Evolutionary conservation across 192 early-diverging fungal genomes (phyloP).

Genomic region (Chytriomyces hyalinus): DNA sequence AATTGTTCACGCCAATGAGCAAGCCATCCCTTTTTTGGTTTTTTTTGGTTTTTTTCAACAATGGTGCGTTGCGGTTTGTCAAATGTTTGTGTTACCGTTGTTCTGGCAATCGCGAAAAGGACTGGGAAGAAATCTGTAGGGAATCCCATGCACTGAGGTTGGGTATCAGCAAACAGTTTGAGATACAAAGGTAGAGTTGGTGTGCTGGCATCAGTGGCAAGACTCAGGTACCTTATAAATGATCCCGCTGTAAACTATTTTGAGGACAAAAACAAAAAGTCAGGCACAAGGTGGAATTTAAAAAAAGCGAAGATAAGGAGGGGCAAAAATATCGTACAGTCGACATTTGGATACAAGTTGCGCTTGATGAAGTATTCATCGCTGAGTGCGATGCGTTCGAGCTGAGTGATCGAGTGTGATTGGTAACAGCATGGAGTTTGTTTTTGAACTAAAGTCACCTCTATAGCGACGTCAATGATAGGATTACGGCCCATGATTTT

Average conservation of each 20-base stretch:
- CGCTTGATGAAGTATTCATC: conserved; percentile 70
- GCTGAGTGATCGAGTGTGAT: conserved; percentile 13
- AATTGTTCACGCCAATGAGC: conserved; percentile 70
- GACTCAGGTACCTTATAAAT: conserved; percentile 58
- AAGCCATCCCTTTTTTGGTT: conserved; percentile 64
- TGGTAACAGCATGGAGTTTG: neutral
- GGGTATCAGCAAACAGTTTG: neutral
- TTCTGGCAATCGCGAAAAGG: conserved; percentile 62
- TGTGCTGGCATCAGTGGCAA: neutral
- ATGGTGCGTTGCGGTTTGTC: too few species aligned
- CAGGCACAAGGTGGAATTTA: too few species aligned
- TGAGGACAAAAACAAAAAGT: too few species aligned
- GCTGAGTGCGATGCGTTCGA: conserved; percentile 61
- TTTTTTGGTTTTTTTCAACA: too few species aligned
- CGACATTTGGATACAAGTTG: conserved; percentile 70
- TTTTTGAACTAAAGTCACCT: conserved; percentile 7
- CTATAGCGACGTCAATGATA: conserved; percentile 69
- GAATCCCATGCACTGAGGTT: conserved; percentile 61
- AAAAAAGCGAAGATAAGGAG: neutral
- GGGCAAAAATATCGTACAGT: conserved; percentile 39
- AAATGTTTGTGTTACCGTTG: conserved; percentile 23
- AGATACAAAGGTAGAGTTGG: neutral
- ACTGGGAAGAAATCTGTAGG: conserved; percentile 78
- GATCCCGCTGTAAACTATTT: conserved; percentile 54
- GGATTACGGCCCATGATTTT: conserved; percentile 65